Evolutionary conservation across 495 filamentous ascomycete species (phyloP).

Genomic region (Evansstolkia leycettana): DNA sequence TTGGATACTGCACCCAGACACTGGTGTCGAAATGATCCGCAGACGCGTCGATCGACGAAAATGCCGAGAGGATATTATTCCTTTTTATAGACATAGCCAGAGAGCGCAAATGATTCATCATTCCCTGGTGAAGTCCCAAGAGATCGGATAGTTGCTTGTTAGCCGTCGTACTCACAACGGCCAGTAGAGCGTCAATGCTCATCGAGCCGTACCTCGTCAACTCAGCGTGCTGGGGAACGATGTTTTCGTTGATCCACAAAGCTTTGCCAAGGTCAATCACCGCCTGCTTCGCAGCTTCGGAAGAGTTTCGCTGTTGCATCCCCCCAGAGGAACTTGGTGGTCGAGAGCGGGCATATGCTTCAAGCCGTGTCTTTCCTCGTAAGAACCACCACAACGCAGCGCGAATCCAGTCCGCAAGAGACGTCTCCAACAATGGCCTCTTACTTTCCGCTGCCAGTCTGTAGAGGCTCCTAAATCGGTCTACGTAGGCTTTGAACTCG

Average conservation of each 20-base stretch:
- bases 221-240: conserved; percentile 44
- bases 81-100: conserved; percentile 70
- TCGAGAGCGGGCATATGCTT: conserved; percentile 52
- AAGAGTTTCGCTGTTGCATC: conserved; percentile 8
- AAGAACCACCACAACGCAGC: conserved; percentile 83
- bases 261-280: conserved; percentile 72
- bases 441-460: conserved; percentile 56
- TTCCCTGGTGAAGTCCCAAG: conserved; percentile 39
- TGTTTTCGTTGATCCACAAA: conserved; percentile 64
- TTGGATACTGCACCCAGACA: conserved; percentile 65
- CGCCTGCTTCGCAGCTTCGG: conserved; percentile 41
- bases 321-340: conserved; percentile 27
- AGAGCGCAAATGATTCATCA: conserved; percentile 53
- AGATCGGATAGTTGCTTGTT: conserved; percentile 34
- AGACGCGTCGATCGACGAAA: conserved; percentile 31
- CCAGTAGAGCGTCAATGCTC: conserved; percentile 30
- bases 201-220: conserved; percentile 32
- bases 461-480: conserved; percentile 56
- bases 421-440: conserved; percentile 46
- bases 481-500: conserved; percentile 53
- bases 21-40: conserved; percentile 55
- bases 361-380: conserved; percentile 58
- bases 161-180: conserved; percentile 32
- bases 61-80: conserved; percentile 58
- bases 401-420: conserved; percentile 51